Evolutionary conservation across 2,329 filamentous ascomycete species (phyloP).

Genomic region (Arthroderma sp.): DNA sequence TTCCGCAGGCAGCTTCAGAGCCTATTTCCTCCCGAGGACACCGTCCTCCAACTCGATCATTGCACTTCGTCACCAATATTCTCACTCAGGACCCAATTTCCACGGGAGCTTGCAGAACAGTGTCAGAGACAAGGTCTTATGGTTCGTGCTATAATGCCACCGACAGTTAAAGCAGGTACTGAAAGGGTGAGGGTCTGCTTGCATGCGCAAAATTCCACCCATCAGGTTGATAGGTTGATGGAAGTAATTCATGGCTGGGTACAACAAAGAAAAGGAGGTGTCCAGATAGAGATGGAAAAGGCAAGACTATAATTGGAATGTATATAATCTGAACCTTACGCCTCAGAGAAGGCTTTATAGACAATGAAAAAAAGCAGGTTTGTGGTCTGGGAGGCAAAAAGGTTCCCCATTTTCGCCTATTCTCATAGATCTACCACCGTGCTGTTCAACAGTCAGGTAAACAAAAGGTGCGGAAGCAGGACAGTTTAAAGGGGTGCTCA

Average conservation of each 20-base stretch:
- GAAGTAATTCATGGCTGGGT: slow-evolving; percentile 7
- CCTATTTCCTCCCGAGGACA: slow-evolving; percentile 18
- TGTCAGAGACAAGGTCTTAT: slow-evolving; percentile 49
- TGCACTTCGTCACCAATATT: slow-evolving; percentile 51
- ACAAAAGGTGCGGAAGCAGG: no score
- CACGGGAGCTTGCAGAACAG: slow-evolving; percentile 44
- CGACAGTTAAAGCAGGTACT: slow-evolving; percentile 51
- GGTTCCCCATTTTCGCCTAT: no score
- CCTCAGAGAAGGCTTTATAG: no score
- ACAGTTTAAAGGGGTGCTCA: no score
- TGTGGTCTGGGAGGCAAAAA: no score
- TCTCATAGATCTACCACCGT: no score
- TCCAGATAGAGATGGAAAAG: no score
- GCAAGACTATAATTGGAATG: no score
- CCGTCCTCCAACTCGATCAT: slow-evolving; percentile 26
- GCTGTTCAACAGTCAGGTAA: no score
- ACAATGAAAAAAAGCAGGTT: no score
- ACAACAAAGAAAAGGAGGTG: neutral
- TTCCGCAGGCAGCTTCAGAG: slow-evolving; percentile 33
- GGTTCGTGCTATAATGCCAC: slow-evolving; percentile 53
- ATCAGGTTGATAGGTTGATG: slow-evolving; percentile 44
- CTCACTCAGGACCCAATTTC: slow-evolving; percentile 45
- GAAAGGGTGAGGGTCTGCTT: slow-evolving; percentile 55
- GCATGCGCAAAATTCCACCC: slow-evolving; percentile 50
- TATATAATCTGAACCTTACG: no score